Base-by-base conservation (phyloP, 306 rosid genomes). In the Prunus armeniaca region DNA sequence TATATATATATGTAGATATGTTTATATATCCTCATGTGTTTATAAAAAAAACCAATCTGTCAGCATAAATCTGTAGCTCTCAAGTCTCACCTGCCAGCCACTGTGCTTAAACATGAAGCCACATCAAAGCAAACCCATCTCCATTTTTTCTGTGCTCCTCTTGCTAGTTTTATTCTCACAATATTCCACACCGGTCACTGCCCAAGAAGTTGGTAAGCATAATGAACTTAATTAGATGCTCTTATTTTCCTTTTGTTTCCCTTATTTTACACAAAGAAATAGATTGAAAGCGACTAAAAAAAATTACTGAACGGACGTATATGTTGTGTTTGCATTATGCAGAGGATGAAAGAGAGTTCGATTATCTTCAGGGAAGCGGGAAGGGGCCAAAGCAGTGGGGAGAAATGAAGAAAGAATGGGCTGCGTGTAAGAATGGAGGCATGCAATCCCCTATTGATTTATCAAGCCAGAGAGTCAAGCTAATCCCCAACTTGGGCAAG, bases 351-450 rank as follows among this genome's bases (percentile, higher is more conserved):
- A 76, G 76, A 9, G 80, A 47, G 76, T 81, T 77, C 12, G 79
- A 56, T 57, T 84, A 81, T 50, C 20, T 11, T 17, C 58, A 17
- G 55, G 78, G 84, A 10, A 78, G 82, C 15, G 66, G 51, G 43
- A 34, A 71, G 76, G 87, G 87, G 5, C 82, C 85, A 11, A 49
- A 81, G 2, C 76, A 66, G n/a, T 84, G 87, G 85, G 87, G 87
- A 69, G 68, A 74, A 12, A 51, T 84, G 6, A 74, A 84, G 68
- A 49, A 74, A 71, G 85, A 84, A 57, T 80, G 87, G 87, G 51
- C 75, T 3, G 73, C 60, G 28, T 84, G 87, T 45, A 78, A 69
- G 1, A 68, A 71, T 41, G 87, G 87, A 65, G 78, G 17, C 11
- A 65, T 54, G 71, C 85, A 84, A 58, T 81, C 82, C 30, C 87